Base-by-base conservation (phyloP, 176 grass and related monocot genomes). In the Rhipidocladum racemiflorum region DNA sequence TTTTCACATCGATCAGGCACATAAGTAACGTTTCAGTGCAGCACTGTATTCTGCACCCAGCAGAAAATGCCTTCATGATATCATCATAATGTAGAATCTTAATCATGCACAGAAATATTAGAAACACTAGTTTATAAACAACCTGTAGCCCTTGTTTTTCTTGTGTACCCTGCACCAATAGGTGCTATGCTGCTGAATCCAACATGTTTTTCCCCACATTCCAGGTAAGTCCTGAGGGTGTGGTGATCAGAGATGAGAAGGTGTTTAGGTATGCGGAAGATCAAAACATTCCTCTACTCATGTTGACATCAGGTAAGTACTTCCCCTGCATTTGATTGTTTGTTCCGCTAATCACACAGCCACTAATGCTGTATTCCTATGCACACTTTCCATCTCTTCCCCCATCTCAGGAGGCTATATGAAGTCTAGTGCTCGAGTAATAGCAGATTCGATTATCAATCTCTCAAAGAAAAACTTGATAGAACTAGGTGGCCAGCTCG, bases 291-390 rank as follows among this genome's bases (percentile, higher is more conserved):
- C 95, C 95, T 15, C 85, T 98, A 44, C 50, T 93, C 51, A 98
- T 98, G 95, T 82, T 93, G 44, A 98, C 92, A 76, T 98, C 95
- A 91, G 95, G 95, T 94, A 81, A 40, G 36, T n/a, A 79, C 36
- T 67, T 65, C 8, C 29, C 25, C 7, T 5, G 1, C 62, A 42
- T 4, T 79, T n/a, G 51, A 0, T 84, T 21, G 17, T 32, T 63
- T 54, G 1, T 64, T 70, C 18, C 6, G 0, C 54, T 14, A 82
- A 27, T 65, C 5, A 6, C 32, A 6, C 18, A 39, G 13, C 16
- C 9, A 48, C 50, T 84, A 74, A 74, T 29, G 8, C 17, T 3
- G 0, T 65, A 65, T 48, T 50, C 9, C 14, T 63, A n/a, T 84
- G 54, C 21, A 44, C 20, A 3, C 49, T 23, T 3, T 29, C 35